Base-by-base conservation (phyloP, 2,329 filamentous ascomycete genomes). In the Penicillium sp. region DNA sequence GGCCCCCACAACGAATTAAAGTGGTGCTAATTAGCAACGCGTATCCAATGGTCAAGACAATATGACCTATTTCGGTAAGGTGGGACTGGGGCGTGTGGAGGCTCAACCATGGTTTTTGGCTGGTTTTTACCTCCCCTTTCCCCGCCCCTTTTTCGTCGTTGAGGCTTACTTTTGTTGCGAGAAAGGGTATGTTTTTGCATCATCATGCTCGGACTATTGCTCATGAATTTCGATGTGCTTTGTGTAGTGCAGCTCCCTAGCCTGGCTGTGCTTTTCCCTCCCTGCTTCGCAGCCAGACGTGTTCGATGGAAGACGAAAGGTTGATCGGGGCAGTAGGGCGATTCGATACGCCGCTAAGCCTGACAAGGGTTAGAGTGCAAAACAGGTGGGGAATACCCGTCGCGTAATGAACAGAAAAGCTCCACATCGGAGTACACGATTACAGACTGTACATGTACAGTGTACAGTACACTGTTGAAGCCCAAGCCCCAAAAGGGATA, bases 91-190 rank as follows among this genome's bases (percentile, higher is more conserved):
- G 68, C 62, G 60, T 56, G 67, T 66, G 70, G 73, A 72, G 72
- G 69, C 68, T 71, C 67, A 75, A 69, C 72, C 73, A 69, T 71
- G 70, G 72, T 56, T 66, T 60, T 47, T 38, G 40, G 28, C 61
- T 65, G 65, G 65, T 66, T 65, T 68, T 66, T 35, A 51, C 45
- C 49, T 55, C 51, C 44, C 53, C 60, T 42, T 68, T 64, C 65
- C 63, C 63, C 62, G 57, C 63, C 63, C 65, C 63, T 63, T 66
- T 70, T 68, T 67, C 59, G 44, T 63, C 60, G 42, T 2, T 2
- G 30, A 50, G 24, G 6, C 7, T 26, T 22, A 3, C 13, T 35
- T 42, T n/a, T 37, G 8, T 5, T n/a, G 33, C 10, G n/a, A 49
- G 2, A n/a, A 13, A 47, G 13, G 6, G 4, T 9, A 30, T 5